phyloP scores from a whole-genome alignment of 129 eudicot species.

The Ambrosia trifida region DNA sequence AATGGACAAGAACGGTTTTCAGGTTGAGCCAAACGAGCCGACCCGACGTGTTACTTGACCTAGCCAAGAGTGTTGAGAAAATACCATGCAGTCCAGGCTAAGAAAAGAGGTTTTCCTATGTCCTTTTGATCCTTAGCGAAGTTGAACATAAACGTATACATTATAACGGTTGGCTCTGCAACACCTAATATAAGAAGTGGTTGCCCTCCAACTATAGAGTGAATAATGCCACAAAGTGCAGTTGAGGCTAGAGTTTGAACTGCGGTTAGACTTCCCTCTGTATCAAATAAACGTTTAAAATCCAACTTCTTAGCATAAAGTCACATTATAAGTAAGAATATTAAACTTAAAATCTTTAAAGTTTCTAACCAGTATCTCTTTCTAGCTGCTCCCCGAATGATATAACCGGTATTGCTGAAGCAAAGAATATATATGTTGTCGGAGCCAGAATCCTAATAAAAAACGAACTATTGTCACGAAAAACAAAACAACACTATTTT shows the following conservation, averaged over 20 bases:
- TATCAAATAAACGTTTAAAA: constrained; percentile 13
- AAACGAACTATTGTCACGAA: constrained; percentile 5
- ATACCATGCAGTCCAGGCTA: constrained; percentile 98
- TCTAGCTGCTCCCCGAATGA: constrained; percentile 98
- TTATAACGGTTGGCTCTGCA: constrained; percentile 97
- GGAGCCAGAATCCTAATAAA: constrained; percentile 91
- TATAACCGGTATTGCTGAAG: constrained; percentile 96
- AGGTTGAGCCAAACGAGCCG: not conserved
- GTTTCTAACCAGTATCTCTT: constrained; percentile 68
- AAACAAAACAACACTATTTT: constrained; percentile 11
- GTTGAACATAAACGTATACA: constrained; percentile 95
- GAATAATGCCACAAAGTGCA: constrained; percentile 85
- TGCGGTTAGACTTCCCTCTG: constrained; percentile 91
- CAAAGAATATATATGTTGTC: constrained; percentile 96
- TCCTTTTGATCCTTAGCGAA: constrained; percentile 89
- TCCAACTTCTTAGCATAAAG: constrained; percentile 3
- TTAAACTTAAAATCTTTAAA: constrained; percentile 17
- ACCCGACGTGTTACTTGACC: constrained; percentile 1
- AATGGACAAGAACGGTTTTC: not conserved
- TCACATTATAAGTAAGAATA: not conserved
- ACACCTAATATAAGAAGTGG: constrained; percentile 94
- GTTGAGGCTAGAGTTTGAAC: constrained; percentile 97
- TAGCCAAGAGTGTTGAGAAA: constrained; percentile 13
- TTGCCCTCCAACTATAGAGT: constrained; percentile 95
- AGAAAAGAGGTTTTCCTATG: constrained; percentile 75